Base-by-base conservation (phyloP, 2,329 filamentous ascomycete species). In the Verticillium dahliae region DNA sequence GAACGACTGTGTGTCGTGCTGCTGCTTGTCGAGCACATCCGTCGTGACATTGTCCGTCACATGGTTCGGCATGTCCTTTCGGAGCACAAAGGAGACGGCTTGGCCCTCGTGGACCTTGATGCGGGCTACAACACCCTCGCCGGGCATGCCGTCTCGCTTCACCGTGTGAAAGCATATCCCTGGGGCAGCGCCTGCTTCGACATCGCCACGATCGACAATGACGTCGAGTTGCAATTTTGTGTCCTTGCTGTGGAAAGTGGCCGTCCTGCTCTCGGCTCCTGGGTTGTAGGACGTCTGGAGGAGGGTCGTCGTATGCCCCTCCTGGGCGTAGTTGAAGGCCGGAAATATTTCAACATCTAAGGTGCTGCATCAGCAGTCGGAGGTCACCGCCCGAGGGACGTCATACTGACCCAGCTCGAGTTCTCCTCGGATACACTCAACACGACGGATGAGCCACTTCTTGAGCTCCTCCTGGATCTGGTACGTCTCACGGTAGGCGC, bases 291-390 rank as follows among this genome's bases (percentile, higher is more conserved):
- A 69, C 0, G 75, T 71, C 62, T 81, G 76, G 10, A 81, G 69
- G 33, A 90, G 78, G 2, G 82, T 82, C 4, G 85, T 88, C 2
- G 74, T 81, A 69, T 92, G 89, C 1, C 78, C 65, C 56, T 87
- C 85, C 57, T 79, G 79, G 3, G 87, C 89, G 69, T 92, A 92
- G 66, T 87, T 84, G 70, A 91, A 90, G 1, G 87, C 85, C 1
- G 90, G 90, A 66, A 91, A 91, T 13, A 92, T 77, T 65, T 91
- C 87, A 9, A 92, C 77, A 56, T 90, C 84, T 81, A 9, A 56
- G 33, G 10, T 38, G 56, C 27, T 31, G 27, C 27, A 35, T 56
- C 27, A 56, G 34, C 13, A 37, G n/a, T 61, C 5, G 27, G 27
- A 5, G 5, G 27, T 31, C 27, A 31, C 27, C 27, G 27, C 27